Evolutionary conservation across 352 stramenopile genomes (phyloP).

Genomic region (Phytophthora pisi): DNA sequence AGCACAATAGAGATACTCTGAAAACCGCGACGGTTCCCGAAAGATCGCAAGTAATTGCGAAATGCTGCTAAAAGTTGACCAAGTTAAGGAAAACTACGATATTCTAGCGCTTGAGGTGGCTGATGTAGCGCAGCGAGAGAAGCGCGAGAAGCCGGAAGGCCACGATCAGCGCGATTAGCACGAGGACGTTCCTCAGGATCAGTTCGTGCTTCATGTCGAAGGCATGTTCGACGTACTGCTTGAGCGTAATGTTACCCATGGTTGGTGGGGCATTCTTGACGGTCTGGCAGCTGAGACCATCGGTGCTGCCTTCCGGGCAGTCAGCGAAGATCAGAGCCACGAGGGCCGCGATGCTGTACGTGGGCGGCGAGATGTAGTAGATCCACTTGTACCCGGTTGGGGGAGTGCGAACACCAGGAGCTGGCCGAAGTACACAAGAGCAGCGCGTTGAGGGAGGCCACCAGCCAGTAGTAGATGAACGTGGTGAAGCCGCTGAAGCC

Average conservation of each 20-base stretch:
- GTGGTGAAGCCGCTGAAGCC: not conserved
- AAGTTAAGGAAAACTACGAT: too few species aligned
- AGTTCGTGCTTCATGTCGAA: conserved; percentile 2
- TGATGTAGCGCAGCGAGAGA: not conserved
- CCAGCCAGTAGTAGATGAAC: conserved; percentile 2
- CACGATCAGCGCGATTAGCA: not conserved
- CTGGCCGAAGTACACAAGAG: conserved; percentile 1
- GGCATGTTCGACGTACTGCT: not conserved
- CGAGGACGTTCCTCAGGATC: not conserved
- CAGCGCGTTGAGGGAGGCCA: not conserved
- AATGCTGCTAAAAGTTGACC: not conserved
- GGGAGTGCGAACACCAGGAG: not conserved
- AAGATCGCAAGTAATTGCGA: conserved; percentile 8
- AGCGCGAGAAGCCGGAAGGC: conserved; percentile 24
- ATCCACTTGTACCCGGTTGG: not conserved
- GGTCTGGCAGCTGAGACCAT: not conserved
- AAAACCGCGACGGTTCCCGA: conserved; percentile 29
- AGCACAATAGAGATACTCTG: conserved; percentile 4
- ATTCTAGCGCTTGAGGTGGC: not conserved
- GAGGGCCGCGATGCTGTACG: not conserved
- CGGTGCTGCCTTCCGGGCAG: not conserved
- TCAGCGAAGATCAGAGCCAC: conserved; percentile 1
- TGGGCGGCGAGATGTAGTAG: not conserved
- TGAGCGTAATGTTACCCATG: conserved; percentile 1
- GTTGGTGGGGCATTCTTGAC: not conserved